Base-by-base conservation (phyloP, 2,329 filamentous ascomycete species). In the Claviceps maximensis region DNA sequence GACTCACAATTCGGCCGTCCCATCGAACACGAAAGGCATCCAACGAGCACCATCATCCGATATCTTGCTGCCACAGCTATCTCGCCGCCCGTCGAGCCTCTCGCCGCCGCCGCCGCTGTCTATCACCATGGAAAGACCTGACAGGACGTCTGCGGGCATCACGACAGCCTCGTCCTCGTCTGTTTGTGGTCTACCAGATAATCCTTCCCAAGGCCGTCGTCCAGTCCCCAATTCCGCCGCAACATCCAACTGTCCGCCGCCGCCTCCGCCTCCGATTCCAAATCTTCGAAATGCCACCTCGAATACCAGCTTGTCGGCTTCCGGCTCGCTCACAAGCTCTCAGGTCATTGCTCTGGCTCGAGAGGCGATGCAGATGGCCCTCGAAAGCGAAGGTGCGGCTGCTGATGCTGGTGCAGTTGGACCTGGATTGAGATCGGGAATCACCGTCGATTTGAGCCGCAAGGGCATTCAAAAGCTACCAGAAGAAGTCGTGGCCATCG, bases 361-460 rank as follows among this genome's bases (percentile, higher is more conserved):
- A 59, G 80, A 85, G 60, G 82, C 82, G 46, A 84, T 88, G 77
- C 76, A 77, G 57, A 76, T 74, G 60, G 84, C 84, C 52, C 71
- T 84, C 54, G 76, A 82, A 59, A 83, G 83, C 63, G 83, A 84
- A 60, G 78, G 73, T 49, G 82, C 85, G 64, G 78, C 75, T 7
- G 78, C 79, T 51, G 80, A 82, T 58, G 77, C 76, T 45, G 77
- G 75, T 56, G 74, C 76, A 56, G 74, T 80, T 58, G 80, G 75
- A 63, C 80, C 66, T 19, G 79, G 79, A 46, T 69, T 84, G 47
- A 81, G 83, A 63, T 80, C 83, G 1, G 86, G 87, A 55, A 79
- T 89, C 54, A 90, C 87, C 33, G 84, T 91, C 60, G 85, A 90
- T 67, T 69, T 90, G 57, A 87, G 86, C 66, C 82, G 86, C 61